Evolutionary conservation across 768 basidiomycete species (phyloP).

Genomic region (Amanita rimosa): DNA sequence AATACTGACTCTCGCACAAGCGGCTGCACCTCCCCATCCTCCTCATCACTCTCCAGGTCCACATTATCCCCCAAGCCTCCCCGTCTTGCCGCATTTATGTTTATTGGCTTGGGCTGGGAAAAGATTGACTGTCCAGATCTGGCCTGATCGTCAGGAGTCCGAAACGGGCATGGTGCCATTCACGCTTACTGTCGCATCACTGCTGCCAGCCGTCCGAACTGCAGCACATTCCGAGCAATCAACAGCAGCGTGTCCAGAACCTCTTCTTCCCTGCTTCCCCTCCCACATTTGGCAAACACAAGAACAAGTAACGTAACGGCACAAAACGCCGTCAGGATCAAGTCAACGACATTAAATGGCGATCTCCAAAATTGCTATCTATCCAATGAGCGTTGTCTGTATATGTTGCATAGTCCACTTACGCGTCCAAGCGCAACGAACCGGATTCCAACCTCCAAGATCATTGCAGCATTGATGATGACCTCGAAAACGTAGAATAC

Average conservation of each 20-base stretch:
- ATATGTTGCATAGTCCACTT: conserved; percentile 18
- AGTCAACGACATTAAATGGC: conserved; percentile 84
- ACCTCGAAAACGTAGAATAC: conserved; percentile 86
- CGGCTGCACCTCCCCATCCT: conserved; percentile 51
- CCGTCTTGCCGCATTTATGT: conserved; percentile 59
- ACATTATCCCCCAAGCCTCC: conserved; percentile 62
- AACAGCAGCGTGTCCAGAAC: conserved; percentile 87
- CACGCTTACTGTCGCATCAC: conserved; percentile 84
- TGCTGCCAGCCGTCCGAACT: conserved; percentile 83
- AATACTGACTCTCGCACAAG: conserved; percentile 37
- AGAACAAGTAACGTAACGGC: conserved; percentile 82
- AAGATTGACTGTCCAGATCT: conserved; percentile 89
- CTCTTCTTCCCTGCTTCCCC: conserved; percentile 85
- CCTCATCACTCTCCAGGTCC: conserved; percentile 57
- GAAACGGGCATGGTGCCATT: not conserved
- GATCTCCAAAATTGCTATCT: conserved; percentile 92
- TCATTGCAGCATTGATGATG: conserved; percentile 86
- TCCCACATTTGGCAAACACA: conserved; percentile 75
- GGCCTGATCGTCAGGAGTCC: conserved; percentile 8
- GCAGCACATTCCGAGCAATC: conserved; percentile 85
- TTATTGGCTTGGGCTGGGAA: conserved; percentile 77
- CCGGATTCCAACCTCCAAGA: conserved; percentile 83
- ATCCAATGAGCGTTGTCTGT: not conserved
- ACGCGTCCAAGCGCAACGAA: conserved; percentile 92
- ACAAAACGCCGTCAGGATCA: conserved; percentile 84